Evolutionary conservation across 1,284 basidiomycete species (phyloP), one percentile per base, ranked within the genome.

Genomic region (Sparassis latifolia): DNA sequence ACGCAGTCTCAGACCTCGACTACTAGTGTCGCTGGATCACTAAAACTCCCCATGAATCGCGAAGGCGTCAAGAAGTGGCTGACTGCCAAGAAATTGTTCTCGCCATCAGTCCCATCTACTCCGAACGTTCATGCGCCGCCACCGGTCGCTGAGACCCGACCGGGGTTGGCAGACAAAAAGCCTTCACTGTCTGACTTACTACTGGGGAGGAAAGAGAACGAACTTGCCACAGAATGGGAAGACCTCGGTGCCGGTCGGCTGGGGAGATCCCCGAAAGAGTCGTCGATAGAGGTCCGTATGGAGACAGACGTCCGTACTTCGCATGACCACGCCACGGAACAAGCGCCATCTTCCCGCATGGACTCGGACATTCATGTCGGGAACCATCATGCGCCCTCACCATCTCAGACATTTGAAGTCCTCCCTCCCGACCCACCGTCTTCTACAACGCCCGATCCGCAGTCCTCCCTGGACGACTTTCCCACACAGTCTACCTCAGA

Each of bases 21-120:
- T 30, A 67, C 68, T 47, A 47, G 69, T 67, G 61, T 57, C 9
- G 61, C 65, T n/a, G 63, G 71, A n/a, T 62, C 68, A 58, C 53
- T 74, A 45, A 86, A 84, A 62, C 69, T 89, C 48, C 87, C 87
- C 0, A 86, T 77, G 63, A 86, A 79, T 12, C 72, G 85, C 10
- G 81, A 86, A 47, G 86, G 80, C 29, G 85, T 89, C 32, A 84
- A 80, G 65, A 84, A 84, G 60, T 90, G 87, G 87, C 66, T 88
- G 44, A 83, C 71, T 52, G 79, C 76, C 52, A 79, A 77, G 59
- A 79, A 77, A 63, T 68, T 76, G 38, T 77, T 77, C 50, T 70
- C 75, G 27, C 69, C 71, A 27, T 68, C 64, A 3, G 56, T 73
- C 2, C 67, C 72, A 38, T 63, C 74, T 38, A 66, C 67, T 30